Base-by-base conservation (phyloP, 2,329 filamentous ascomycete genomes). In the Elsinoe ampelina region DNA sequence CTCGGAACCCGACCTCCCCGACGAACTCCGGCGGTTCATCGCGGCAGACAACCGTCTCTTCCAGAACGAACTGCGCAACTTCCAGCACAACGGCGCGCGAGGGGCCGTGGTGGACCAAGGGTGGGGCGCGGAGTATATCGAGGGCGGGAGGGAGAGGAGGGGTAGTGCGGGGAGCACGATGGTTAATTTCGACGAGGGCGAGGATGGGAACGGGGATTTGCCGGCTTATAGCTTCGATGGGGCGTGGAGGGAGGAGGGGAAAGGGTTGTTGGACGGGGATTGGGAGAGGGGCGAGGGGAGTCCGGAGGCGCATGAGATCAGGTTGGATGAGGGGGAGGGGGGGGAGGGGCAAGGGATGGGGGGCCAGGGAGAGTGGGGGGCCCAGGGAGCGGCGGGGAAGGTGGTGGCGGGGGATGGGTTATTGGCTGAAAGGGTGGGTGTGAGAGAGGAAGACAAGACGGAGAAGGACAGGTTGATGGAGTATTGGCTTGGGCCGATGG, bases 401-500 rank as follows among this genome's bases (percentile, higher is more conserved):
- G 26, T 30, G 26, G 34, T 57, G 47, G 48, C 22, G 5, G 22
- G 22, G 22, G 22, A 22, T 22, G 22, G 22, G 22, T 22, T 22
- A 22, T 22, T 22, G 22, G 22, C 22, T 22, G 22, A 22, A 22
- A 22, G 22, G 22, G 22, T 22, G 22, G 22, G 3, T 22, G 22
- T 5, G n/a, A n/a, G n/a, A 22, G 22, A 22, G 22, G 22, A 22
- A 22, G 22, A 22, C 22, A 22, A 22, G 22, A 22, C 22, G 22
- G 22, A 22, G 22, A 22, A 22, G 22, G 22, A 22, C 22, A 22
- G 22, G 22, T 5, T 22, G 22, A 22, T 22, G 22, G 22, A 22
- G 22, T 22, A 2, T 22, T 22, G 22, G 22, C 22, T 22, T 22
- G 56, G 62, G 15, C 64, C 66, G 57, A 67, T 66, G 65, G 59